A percentile compares a stretch with the other conserved stretches of the same genome.
Conservation (phyloP, 148 eudicot genomes). For the Pouteria glomerata region DNA sequence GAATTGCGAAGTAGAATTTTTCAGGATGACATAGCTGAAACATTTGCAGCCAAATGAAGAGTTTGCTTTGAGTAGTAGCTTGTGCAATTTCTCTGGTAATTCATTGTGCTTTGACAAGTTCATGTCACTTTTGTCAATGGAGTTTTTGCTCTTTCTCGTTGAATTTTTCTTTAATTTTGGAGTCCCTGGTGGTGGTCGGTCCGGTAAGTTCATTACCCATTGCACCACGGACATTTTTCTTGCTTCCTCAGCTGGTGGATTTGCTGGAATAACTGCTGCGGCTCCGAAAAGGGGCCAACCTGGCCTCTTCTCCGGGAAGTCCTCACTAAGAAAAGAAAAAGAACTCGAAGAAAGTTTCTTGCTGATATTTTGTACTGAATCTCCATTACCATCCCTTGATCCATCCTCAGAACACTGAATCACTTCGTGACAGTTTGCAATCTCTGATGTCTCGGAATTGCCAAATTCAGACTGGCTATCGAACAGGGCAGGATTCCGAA, state of each 20-base stretch:
- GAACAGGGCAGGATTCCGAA: slow-evolving; percentile 8
- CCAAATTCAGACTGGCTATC: slow-evolving; percentile 42
- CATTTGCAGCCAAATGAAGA: too few species aligned
- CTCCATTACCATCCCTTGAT: slow-evolving; percentile 12
- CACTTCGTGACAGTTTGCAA: slow-evolving; percentile 27
- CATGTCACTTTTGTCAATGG: too few species aligned
- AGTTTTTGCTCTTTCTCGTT: too few species aligned
- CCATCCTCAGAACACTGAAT: slow-evolving; percentile 21
- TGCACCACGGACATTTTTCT: slow-evolving; percentile 45
- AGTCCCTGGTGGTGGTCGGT: slow-evolving; percentile 21
- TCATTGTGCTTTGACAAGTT: too few species aligned
- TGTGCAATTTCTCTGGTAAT: too few species aligned
- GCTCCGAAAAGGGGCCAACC: slow-evolving; percentile 94
- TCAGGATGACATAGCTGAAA: too few species aligned
- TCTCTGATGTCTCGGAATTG: slow-evolving; percentile 49
- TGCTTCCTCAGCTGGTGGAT: slow-evolving; percentile 33
- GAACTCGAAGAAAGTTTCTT: slow-evolving; percentile 27
- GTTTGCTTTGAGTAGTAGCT: too few species aligned
- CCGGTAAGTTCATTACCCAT: slow-evolving; percentile 42
- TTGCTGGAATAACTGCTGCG: slow-evolving; percentile 35
- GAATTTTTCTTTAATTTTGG: too few species aligned
- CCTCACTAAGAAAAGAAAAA: slow-evolving; percentile 33
- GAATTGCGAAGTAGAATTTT: too few species aligned
- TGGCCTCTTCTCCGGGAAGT: slow-evolving; percentile 45
- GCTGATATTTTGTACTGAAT: slow-evolving; percentile 16